Base-by-base conservation (phyloP, 306 rosid genomes). In the Dalbergia oliveri region DNA sequence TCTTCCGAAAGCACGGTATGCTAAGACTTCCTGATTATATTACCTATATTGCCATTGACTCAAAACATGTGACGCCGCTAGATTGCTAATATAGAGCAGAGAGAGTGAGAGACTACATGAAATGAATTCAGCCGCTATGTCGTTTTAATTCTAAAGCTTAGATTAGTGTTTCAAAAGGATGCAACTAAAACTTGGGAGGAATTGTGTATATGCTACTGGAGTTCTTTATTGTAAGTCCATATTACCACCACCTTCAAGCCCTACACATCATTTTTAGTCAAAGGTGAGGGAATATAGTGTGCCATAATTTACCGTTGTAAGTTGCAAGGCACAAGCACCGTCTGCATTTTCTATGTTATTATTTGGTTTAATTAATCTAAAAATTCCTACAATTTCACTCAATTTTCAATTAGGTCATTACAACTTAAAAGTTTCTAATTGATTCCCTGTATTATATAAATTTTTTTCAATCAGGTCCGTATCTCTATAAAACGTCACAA, bases 221-320 rank as follows among this genome's bases (percentile, higher is more conserved):
- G 61, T 80, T 68, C 34, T 83, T 45, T 71, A 62, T 83, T 60
- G 54, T 66, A 75, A 75, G 62, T 49, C 45, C 72, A 74, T 19
- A 54, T 60, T 23, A n/a, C 43, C 64, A 26, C 43, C 64, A 64
- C 50, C 73, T 68, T 80, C 37, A 54, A 78, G 54, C 37, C 47
- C 57, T 66, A 70, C 74, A 53, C 69, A 44, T 62, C 7, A 16
- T 31, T 57, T 62, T 63, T 19, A 59, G 63, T 66, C 53, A 54
- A 43, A 44, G 60, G 65, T 76, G 80, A 65, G 44, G 62, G 44
- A 54, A 43, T 72, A 56, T 76, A 80, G 66, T 79, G 66, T 79
- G 39, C 18, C 58, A 37, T 58, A 79, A 14, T 73, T 83, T 54
- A 59, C 65, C 79, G 60, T 37, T 66, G 39, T 37, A 63, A 74